Conservation (phyloP, 1,139 yeast species). For the Nematodospora anomalae region DNA sequence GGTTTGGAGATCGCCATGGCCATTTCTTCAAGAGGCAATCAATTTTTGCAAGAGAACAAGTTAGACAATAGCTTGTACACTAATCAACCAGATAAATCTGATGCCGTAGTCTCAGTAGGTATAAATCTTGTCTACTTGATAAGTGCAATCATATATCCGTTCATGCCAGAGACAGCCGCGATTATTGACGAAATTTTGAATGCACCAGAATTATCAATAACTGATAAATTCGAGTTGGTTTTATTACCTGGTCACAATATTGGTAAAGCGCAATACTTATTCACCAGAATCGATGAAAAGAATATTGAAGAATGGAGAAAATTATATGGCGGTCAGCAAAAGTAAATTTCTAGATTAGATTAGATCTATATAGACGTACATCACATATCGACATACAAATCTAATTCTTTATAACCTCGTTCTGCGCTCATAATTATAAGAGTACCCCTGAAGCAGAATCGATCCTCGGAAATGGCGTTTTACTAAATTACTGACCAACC, state of each 20-base stretch:
- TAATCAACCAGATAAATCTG: conserved; percentile 75
- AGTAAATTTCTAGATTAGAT: conserved; percentile 9
- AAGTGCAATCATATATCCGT: conserved; percentile 79
- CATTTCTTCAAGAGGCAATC: conserved; percentile 89
- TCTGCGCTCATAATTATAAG: no score
- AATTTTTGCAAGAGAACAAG: conserved; percentile 92
- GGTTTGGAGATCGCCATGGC: conserved; percentile 93
- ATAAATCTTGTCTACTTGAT: conserved; percentile 83
- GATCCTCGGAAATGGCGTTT: no score
- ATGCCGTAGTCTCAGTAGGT: conserved; percentile 91
- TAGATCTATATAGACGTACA: not conserved
- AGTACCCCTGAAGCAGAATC: no score
- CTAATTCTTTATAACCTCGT: no score
- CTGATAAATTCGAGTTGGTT: conserved; percentile 69
- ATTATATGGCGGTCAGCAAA: conserved; percentile 75
- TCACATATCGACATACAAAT: no score
- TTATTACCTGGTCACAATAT: conserved; percentile 82
- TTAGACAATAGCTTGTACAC: conserved; percentile 83
- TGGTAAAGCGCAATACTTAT: conserved; percentile 88
- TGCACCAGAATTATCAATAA: conserved; percentile 76
- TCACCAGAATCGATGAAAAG: conserved; percentile 87
- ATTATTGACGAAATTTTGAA: conserved; percentile 77
- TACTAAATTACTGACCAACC: no score
- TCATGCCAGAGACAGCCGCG: conserved; percentile 79
- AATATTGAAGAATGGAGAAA: conserved; percentile 86